phyloP scores from a whole-genome alignment of 805 yeast genomes.

The Yamadazyma laniorum region DNA sequence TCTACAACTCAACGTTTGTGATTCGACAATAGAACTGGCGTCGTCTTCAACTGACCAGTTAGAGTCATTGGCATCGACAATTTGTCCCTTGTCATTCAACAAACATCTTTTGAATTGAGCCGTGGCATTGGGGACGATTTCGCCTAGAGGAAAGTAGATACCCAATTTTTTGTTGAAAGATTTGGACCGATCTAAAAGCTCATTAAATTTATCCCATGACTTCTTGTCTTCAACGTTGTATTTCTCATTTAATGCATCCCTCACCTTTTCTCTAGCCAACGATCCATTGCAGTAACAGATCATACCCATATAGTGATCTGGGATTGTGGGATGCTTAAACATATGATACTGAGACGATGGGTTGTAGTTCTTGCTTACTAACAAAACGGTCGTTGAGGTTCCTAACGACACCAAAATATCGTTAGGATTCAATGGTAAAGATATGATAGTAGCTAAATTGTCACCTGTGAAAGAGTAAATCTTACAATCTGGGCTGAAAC shows the following conservation, averaged over 20 bases:
- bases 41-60: constrained; percentile 59
- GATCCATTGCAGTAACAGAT: constrained; percentile 92
- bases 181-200: constrained; percentile 43
- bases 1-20: constrained; percentile 84
- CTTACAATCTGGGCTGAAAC: constrained; percentile 54
- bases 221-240: constrained; percentile 27
- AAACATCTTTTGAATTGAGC: constrained; percentile 59
- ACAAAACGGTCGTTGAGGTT: constrained; percentile 84
- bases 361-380: constrained; percentile 72
- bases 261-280: constrained; percentile 73
- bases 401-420: constrained; percentile 84
- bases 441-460: constrained; percentile 81
- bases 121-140: constrained; percentile 79
- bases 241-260: constrained; percentile 59
- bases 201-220: constrained; percentile 64
- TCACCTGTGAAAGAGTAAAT: constrained; percentile 86
- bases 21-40: constrained; percentile 75
- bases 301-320: constrained; percentile 86
- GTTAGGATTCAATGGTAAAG: constrained; percentile 72
- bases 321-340: constrained; percentile 82
- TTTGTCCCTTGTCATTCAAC: constrained; percentile 28
- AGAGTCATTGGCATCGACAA: constrained; percentile 20
- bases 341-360: constrained; percentile 84
- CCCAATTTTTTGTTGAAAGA: constrained; percentile 55
- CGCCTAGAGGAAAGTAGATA: constrained; percentile 85